Evolutionary conservation across 495 filamentous ascomycete genomes (phyloP).

Genomic region (Penicillium antarcticum): DNA sequence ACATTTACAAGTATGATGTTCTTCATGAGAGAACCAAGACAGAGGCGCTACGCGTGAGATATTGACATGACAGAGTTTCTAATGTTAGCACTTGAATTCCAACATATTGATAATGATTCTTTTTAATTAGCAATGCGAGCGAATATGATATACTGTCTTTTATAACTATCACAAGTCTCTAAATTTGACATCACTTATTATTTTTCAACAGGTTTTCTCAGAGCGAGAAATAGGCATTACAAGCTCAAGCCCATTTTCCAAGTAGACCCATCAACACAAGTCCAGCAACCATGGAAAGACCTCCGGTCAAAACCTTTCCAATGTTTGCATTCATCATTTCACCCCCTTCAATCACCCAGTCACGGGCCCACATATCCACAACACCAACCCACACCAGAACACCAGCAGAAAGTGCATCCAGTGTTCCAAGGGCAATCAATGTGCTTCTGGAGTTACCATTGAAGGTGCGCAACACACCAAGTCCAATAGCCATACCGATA

Average conservation of each 20-base stretch:
- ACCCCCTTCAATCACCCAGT: slow-evolving; percentile 44
- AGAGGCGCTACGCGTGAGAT: too few species aligned
- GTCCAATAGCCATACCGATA: slow-evolving; percentile 44
- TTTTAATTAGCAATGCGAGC: too few species aligned
- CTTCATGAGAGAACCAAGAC: too few species aligned
- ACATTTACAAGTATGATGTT: background rate
- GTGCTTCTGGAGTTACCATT: slow-evolving; percentile 35
- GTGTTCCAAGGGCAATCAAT: slow-evolving; percentile 37
- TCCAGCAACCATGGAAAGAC: slow-evolving; percentile 31
- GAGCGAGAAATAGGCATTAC: too few species aligned
- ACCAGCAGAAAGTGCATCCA: slow-evolving; percentile 46
- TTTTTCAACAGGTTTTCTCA: too few species aligned
- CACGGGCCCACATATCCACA: slow-evolving; percentile 44
- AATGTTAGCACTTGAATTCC: too few species aligned
- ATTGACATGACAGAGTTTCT: too few species aligned
- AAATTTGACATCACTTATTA: too few species aligned
- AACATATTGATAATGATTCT: too few species aligned
- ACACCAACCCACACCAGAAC: slow-evolving; percentile 46
- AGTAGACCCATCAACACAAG: slow-evolving; percentile 40
- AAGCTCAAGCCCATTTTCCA: slow-evolving; percentile 42
- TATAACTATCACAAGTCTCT: background rate
- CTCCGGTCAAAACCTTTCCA: slow-evolving; percentile 28
- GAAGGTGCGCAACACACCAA: slow-evolving; percentile 40
- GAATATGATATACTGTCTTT: too few species aligned
- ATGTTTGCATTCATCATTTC: slow-evolving; percentile 35